These are phyloP conservation scores for Solanum aculeatissimum DNA, from an alignment of 305 asterid genomes.

Conservation along the genomic window DNA sequence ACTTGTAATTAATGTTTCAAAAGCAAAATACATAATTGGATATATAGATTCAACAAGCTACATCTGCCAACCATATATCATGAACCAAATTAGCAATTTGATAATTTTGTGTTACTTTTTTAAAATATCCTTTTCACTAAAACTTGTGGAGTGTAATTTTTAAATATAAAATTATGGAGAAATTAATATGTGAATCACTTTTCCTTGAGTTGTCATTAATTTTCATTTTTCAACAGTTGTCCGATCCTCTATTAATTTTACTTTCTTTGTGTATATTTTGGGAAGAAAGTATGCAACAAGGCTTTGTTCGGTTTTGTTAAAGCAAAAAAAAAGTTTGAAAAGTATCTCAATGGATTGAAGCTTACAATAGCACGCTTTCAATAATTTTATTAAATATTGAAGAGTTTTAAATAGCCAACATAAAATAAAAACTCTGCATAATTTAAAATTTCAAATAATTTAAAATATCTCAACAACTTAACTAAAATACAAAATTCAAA, in stretches of 20 bases:
- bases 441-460: no score
- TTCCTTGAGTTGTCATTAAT: background rate
- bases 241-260: background rate
- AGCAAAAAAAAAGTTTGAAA: no score
- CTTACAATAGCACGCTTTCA: no score
- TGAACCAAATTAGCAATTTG: background rate
- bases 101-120: background rate
- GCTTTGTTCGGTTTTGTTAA: no score
- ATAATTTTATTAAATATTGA: no score
- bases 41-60: background rate
- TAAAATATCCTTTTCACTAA: background rate
- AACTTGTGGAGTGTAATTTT: background rate
- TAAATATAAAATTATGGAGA: background rate
- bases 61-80: background rate
- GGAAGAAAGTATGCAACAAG: background rate
- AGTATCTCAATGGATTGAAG: no score
- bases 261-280: background rate
- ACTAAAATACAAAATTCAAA: no score
- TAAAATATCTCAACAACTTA: no score
- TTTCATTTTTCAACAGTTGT: background rate
- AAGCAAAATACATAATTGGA: background rate
- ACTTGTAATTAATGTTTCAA: background rate
- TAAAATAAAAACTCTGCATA: no score
- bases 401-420: no score
- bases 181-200: background rate